Percentiles rank a stretch among this genome's conserved stretches.
Conservation (phyloP, 345 rosid species). For the Syzygium aqueum region DNA sequence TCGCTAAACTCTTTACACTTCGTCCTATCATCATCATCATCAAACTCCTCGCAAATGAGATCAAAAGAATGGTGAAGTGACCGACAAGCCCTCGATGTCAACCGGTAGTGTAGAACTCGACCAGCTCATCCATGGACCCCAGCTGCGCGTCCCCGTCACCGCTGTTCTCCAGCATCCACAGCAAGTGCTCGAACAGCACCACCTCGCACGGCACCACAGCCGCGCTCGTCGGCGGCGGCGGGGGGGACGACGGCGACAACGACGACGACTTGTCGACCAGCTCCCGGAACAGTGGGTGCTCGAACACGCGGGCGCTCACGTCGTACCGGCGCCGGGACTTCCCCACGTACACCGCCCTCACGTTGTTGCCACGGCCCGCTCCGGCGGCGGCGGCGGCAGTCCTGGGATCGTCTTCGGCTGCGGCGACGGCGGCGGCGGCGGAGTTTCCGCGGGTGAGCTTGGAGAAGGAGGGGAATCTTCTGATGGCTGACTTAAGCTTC, state of each 20-base stretch:
- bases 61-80: neutral
- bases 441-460: conserved; percentile 24
- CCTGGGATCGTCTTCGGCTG: neutral
- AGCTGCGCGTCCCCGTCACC: conserved; percentile 26
- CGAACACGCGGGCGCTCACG: conserved; percentile 39
- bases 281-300: conserved; percentile 78
- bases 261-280: conserved; percentile 51
- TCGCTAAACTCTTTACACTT: neutral
- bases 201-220: conserved; percentile 74
- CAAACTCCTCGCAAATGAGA: neutral
- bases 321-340: conserved; percentile 71
- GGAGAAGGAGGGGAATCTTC: conserved; percentile 73
- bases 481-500: conserved; percentile 85
- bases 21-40: neutral
- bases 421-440: conserved; percentile 1
- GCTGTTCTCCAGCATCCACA: conserved; percentile 75
- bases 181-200: conserved; percentile 84
- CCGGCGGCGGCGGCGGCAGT: conserved; percentile 4
- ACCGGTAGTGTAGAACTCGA: conserved; percentile 45
- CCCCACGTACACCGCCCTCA: conserved; percentile 78
- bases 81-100: neutral
- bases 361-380: neutral
- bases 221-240: conserved; percentile 15
- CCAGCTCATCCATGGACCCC: conserved; percentile 69
- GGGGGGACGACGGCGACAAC: neutral